Conservation (phyloP, 2,329 filamentous ascomycete species). For the Fusarium sp. region DNA sequence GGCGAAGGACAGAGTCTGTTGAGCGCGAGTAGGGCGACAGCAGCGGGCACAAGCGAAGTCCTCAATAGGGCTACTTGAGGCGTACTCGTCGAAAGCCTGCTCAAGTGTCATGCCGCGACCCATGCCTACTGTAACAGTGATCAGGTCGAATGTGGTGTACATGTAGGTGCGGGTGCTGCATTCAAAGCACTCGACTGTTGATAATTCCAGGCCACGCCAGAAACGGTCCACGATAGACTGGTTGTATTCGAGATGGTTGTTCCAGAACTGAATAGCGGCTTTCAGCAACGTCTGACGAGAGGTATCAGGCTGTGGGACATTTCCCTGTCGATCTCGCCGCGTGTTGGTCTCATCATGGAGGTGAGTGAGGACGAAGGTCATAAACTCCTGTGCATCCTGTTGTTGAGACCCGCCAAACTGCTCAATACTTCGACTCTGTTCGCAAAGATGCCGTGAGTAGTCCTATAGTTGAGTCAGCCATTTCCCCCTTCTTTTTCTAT, state of each 20-base stretch:
- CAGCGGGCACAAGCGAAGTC: slow-evolving; percentile 82
- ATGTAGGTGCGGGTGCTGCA: slow-evolving; percentile 63
- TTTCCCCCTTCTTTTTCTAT: slow-evolving; percentile 22
- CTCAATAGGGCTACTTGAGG: slow-evolving; percentile 72
- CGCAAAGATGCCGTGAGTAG: slow-evolving; percentile 60
- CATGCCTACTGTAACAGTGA: slow-evolving; percentile 56
- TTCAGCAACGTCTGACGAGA: slow-evolving; percentile 53
- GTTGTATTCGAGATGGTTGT: slow-evolving; percentile 74
- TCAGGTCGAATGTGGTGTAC: slow-evolving; percentile 65
- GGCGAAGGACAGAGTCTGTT: slow-evolving; percentile 78
- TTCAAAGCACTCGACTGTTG: slow-evolving; percentile 74
- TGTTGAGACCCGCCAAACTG: slow-evolving; percentile 79
- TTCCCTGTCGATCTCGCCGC: slow-evolving; percentile 56
- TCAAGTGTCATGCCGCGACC: slow-evolving; percentile 55
- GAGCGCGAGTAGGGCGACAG: slow-evolving; percentile 73
- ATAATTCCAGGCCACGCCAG: slow-evolving; percentile 81
- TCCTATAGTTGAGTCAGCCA: slow-evolving; percentile 55
- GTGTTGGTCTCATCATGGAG: slow-evolving; percentile 87
- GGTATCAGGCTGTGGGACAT: slow-evolving; percentile 48
- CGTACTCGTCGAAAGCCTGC: slow-evolving; percentile 77
- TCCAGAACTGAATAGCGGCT: slow-evolving; percentile 81
- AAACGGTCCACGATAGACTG: slow-evolving; percentile 81
- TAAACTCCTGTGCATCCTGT: slow-evolving; percentile 93
- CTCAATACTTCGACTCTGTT: slow-evolving; percentile 43
- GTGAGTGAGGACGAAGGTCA: slow-evolving; percentile 82